Base-by-base conservation (phyloP, 768 basidiomycete genomes). In the Lactarius hengduanensis region DNA sequence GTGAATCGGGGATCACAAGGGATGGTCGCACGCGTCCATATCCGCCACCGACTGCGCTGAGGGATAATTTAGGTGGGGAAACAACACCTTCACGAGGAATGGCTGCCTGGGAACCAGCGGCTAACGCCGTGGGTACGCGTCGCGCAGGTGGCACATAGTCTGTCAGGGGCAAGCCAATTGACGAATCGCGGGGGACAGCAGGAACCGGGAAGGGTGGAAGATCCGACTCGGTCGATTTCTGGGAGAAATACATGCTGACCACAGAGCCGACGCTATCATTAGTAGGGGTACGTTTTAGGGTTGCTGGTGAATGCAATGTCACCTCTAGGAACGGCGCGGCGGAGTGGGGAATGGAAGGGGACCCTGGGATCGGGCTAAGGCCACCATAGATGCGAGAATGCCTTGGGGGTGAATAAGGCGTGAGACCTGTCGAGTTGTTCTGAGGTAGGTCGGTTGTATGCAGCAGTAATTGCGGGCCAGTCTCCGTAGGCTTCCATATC, bases 181-280 rank as follows among this genome's bases (percentile, higher is more conserved):
- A 7, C 26, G 61, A 67, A 43, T 63, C 68, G 16, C 45, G 63
- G 32, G 70, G 58, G 54, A 36, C 34, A 38, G 41, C 66, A 50
- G 71, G 58, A 8, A 64, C 65, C 3, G 72, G 74, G 16, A 64
- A 68, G 3, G 63, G 54, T 10, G 70, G 73, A 45, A 65, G 64
- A 16, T 67, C 60, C 13, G 60, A 57, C 3, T 55, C 16, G 10
- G 65, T 61, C 0, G 74, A 61, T 3, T 70, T 54, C 15, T 67
- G 69, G 8, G 71, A 73, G 28, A 71, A 62, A 67, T 74, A 75
- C 74, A 75, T 73, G 67, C 69, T 73, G 59, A 75, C 66, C 38
- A 76, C 47, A 16, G 74, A 75, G 67, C 75, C 67, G 50, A 64
- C 59, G 50, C 65, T 66, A 9, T 66, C 63, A 41, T 2, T 32